Base-by-base conservation (phyloP, 2,329 filamentous ascomycete species). In the Penicillium griseofulvum region DNA sequence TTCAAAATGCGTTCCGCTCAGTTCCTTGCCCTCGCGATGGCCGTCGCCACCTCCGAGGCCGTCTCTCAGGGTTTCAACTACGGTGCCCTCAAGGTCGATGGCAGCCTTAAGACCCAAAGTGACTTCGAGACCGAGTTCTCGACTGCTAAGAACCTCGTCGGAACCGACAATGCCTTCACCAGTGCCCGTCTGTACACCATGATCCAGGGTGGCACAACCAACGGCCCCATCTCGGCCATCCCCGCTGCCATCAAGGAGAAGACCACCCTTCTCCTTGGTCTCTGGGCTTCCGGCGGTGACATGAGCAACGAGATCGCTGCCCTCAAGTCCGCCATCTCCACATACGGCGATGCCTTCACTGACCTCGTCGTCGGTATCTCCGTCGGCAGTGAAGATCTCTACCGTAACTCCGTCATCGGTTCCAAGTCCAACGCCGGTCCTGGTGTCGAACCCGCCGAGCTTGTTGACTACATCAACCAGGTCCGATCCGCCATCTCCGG, bases 361-460 rank as follows among this genome's bases (percentile, higher is more conserved):
- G 65, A 68, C 52, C 63, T 71, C 17, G 85, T 96, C 41, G 87
- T 85, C 54, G 91, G 90, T 71, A 93, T 96, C 75, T 92, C 90
- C 0, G 85, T 96, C 50, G 91, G 91, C 59, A 89, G 83, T 62
- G 91, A 96, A 80, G 91, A 96, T 72, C 81, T 94, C 41, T 94
- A 94, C 81, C 87, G 90, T 68, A 83, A 82, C 74, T 89, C 89
- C 0, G 81, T 83, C n/a, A 87, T 81, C 10, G 90, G 89, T 53
- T 82, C 87, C 57, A 74, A 78, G 49, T 84, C 85, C 67, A 75
- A 83, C 1, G 83, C 85, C 36, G 83, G 85, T 54, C 72, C 82
- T 36, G 91, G 91, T 61, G 78, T 82, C 38, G 74, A 81, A 46
- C 87, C 90, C 5, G 76, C 79, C 37, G 79, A 78, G 11, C 77